Evolutionary conservation across 2,329 filamentous ascomycete genomes (phyloP).

Genomic region (Zymoseptoria crescenta): DNA sequence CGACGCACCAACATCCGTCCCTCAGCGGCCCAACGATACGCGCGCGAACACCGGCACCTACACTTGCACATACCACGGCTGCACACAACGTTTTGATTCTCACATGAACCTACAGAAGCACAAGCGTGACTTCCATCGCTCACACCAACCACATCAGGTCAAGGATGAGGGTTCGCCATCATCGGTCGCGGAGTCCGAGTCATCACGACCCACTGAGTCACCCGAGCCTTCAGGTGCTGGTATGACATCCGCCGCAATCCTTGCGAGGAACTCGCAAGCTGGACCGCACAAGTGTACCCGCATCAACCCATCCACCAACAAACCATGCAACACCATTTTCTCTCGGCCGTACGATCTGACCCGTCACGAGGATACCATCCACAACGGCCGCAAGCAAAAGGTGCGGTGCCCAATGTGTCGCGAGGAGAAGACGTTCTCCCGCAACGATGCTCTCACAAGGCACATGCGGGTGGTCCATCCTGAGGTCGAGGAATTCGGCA

Average conservation of each 20-base stretch:
- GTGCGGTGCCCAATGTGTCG: constrained; percentile 87
- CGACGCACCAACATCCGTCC: constrained; percentile 18
- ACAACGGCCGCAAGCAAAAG: constrained; percentile 90
- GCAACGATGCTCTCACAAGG: constrained; percentile 86
- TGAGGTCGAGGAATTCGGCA: constrained; percentile 73
- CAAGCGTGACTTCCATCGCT: constrained; percentile 86
- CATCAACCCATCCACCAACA: constrained; percentile 89
- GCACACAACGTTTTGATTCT: constrained; percentile 78
- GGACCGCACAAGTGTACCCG: constrained; percentile 89
- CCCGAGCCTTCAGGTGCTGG: constrained; percentile 27
- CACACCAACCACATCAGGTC: constrained; percentile 45
- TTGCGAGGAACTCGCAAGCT: constrained; percentile 72
- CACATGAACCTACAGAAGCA: constrained; percentile 85
- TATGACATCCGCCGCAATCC: constrained; percentile 47
- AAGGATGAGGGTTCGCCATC: constrained; percentile 27
- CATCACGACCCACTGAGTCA: constrained; percentile 25
- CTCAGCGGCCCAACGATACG: constrained; percentile 53
- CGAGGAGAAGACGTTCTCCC: constrained; percentile 94
- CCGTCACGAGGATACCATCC: constrained; percentile 92
- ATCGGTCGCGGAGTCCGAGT: constrained; percentile 30
- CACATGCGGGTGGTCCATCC: constrained; percentile 94
- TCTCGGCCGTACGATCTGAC: constrained; percentile 95
- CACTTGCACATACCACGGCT: constrained; percentile 92
- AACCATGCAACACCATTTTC: constrained; percentile 90
- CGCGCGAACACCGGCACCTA: constrained; percentile 79